Base-by-base conservation (phyloP, 106 monocot species). In the Acanthochlamys bracteata region DNA sequence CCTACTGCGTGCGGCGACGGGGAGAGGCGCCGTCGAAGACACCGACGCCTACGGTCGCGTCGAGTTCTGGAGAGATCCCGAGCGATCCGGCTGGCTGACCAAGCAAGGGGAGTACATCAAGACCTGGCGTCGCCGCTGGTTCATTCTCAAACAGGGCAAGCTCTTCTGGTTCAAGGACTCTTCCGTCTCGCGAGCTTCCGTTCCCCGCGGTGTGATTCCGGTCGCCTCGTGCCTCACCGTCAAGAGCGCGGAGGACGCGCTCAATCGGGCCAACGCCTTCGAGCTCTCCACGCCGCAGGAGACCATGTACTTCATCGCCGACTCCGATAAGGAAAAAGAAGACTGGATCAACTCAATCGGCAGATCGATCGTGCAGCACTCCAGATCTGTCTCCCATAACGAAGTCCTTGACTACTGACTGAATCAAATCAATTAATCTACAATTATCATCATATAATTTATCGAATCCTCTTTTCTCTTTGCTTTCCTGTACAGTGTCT, bases 201-300 rank as follows among this genome's bases (percentile, higher is more conserved):
- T 45, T 42, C 63, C 63, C 17, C 63, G 63, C 20, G 63, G 63
- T 20, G 45, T 63, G 11, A 63, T 63, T 43, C 43, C 63, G 41
- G 63, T 63, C 22, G 63, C 42, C 43, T 21, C 79, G 60, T 79
- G 74, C 56, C 79, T 79, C 56, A 79, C 79, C 61, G 79, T 79
- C 66, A 79, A 79, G 54, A 74, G 79, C 51, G 74, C 79, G 24
- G 79, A 79, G 70, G 79, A 79, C 53, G 74, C 58, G 24, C 69
- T 79, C 70, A 69, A 74, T 60, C 79, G 79, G 53, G 53, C 54
- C 0, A 69, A 69, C 69, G 69, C 79, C 42, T 79, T 79, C 74
- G 74, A 79, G 74, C 59, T 79, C 23, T 74, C 74, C 65, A 71
- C 76, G 25, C 25, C 41, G 0, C 42, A 22, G 43, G 63, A 63